Base-by-base conservation (phyloP, 805 yeast species). In the Saccharomyces kudriavzevii region DNA sequence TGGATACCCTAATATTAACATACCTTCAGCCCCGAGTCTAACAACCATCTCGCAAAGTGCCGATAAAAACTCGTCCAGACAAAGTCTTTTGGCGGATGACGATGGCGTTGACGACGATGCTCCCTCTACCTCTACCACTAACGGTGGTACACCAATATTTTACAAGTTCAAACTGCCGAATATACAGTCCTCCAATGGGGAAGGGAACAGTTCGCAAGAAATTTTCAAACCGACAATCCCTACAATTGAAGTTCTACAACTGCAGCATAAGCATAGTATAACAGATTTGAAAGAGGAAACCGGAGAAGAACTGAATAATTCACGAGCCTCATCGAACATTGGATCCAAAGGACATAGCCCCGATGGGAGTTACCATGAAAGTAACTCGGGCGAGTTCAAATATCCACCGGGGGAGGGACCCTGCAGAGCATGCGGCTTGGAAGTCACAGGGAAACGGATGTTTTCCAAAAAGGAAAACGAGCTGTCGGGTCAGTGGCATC, bases 401-500 rank as follows among this genome's bases (percentile, higher is more conserved):
- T 70, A 69, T 53, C 75, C 78, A 4, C 79, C 90, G 0, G 94
- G 92, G 0, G 72, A 79, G 56, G 94, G 94, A 0, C 90, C 90
- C 14, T 92, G 98, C 67, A 81, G 97, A 54, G 75, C 78, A 31
- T 92, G 98, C 72, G 68, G 70, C 4, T 56, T 68, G 47, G 74
- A 70, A n/a, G 83, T 91, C 29, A 57, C 59, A 1, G 76, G 82
- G 0, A 88, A 85, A 63, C 77, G 94, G 0, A 86, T 92, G 20
- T 86, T 83, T 70, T 88, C 96, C n/a, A 86, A 84, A 60, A 87
- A 87, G 52, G 87, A 54, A 5, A 60, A 84, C n/a, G 63, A 59
- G 48, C 26, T 55, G 27, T 48, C 51, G 10, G 98, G 97, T 0
- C 92, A 90, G 66, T 94, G 98, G 98, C 99, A 94, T 66, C 77